phyloP scores from a whole-genome alignment of 768 basidiomycete genomes.

The Pulveroboletus sp. region DNA sequence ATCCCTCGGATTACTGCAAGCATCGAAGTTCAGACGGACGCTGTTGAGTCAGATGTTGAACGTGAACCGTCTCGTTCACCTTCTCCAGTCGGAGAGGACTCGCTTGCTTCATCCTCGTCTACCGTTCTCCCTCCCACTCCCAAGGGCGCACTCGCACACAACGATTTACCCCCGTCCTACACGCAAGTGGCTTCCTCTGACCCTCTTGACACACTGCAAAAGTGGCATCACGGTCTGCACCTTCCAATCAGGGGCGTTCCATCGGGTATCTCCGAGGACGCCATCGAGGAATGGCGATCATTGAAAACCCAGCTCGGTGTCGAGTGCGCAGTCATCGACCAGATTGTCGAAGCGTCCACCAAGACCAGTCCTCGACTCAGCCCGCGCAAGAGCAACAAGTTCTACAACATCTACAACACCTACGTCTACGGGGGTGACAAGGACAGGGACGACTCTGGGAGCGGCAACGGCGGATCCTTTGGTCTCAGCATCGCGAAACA shows the following conservation, averaged over 20 bases:
- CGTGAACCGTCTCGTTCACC: slow-evolving; percentile 39
- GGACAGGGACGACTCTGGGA: slow-evolving; percentile 36
- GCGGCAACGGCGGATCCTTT: slow-evolving; percentile 20
- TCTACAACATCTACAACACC: slow-evolving; percentile 88
- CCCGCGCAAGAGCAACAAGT: slow-evolving; percentile 47
- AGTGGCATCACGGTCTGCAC: slow-evolving; percentile 63
- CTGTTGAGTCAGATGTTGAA: slow-evolving; percentile 32
- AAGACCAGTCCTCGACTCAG: slow-evolving; percentile 32
- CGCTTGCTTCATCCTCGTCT: slow-evolving; percentile 69
- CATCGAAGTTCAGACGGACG: slow-evolving; percentile 64
- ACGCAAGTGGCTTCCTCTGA: slow-evolving; percentile 51
- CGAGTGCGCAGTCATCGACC: slow-evolving; percentile 73
- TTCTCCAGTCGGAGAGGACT: slow-evolving; percentile 46
- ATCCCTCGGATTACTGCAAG: slow-evolving; percentile 35
- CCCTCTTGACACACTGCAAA: slow-evolving; percentile 56
- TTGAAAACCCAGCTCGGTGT: slow-evolving; percentile 78
- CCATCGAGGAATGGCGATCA: slow-evolving; percentile 71
- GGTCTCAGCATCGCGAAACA: slow-evolving; percentile 41
- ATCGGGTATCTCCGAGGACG: slow-evolving; percentile 62
- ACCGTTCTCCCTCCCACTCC: slow-evolving; percentile 71
- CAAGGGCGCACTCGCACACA: slow-evolving; percentile 38
- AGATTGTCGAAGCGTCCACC: slow-evolving; percentile 46
- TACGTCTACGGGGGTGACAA: slow-evolving; percentile 48
- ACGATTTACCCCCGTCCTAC: slow-evolving; percentile 73
- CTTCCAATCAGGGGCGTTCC: slow-evolving; percentile 40